phyloP scores from a whole-genome alignment of 352 stramenopile species.

The Plasmopara viticola region DNA sequence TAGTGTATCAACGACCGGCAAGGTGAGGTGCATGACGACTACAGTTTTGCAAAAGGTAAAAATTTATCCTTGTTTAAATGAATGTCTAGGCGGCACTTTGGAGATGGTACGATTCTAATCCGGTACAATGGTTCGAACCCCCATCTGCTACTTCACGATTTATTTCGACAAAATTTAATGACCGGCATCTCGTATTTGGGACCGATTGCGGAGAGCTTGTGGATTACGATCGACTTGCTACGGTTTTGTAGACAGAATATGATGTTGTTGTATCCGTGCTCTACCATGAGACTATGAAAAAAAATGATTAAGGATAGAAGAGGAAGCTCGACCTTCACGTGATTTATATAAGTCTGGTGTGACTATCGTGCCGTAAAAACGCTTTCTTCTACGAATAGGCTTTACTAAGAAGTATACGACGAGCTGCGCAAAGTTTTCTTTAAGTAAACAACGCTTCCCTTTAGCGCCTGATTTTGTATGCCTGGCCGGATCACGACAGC shows the following conservation, averaged over 20 bases:
- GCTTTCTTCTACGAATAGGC: no score
- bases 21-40: conserved; percentile 28
- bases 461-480: conserved; percentile 35
- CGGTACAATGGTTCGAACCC: conserved; percentile 64
- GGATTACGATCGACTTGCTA: conserved; percentile 69
- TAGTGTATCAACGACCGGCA: conserved; percentile 64
- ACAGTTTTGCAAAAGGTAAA: not conserved
- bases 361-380: conserved; percentile 6
- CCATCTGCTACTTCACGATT: conserved; percentile 45
- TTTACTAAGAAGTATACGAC: no score
- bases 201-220: conserved; percentile 67
- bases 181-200: conserved; percentile 69
- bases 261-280: no score
- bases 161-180: conserved; percentile 67
- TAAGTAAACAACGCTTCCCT: conserved; percentile 49
- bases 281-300: no score
- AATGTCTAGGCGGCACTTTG: conserved; percentile 59
- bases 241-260: conserved; percentile 32
- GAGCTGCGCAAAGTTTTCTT: no score
- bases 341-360: not conserved
- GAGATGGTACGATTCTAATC: conserved; percentile 80
- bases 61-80: not conserved
- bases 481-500: conserved; percentile 40
- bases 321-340: conserved; percentile 12
- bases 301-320: conserved; percentile 20